Evolutionary conservation across 176 grass and related monocot genomes (phyloP).

Genomic region (Oryza longistaminata): DNA sequence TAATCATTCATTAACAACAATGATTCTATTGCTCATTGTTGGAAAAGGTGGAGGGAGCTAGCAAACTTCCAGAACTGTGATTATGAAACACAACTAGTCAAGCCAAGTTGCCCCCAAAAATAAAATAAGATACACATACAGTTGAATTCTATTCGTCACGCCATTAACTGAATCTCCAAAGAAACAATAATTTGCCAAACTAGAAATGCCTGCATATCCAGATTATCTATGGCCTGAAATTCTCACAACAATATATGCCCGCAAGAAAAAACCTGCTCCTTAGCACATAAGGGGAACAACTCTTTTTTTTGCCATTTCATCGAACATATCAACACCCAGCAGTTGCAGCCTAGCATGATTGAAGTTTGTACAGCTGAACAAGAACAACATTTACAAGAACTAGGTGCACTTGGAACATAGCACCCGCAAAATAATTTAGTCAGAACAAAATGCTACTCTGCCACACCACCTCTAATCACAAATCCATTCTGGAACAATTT

Average conservation of each 20-base stretch:
- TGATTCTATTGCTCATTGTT: no score
- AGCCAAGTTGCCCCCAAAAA: background rate
- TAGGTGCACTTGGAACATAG: conserved; percentile 11
- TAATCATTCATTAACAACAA: no score
- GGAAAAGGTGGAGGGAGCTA: background rate
- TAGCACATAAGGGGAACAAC: background rate
- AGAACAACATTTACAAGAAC: conserved; percentile 44
- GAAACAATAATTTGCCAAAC: background rate
- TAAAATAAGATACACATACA: background rate
- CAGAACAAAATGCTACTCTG: conserved; percentile 39
- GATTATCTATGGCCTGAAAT: background rate
- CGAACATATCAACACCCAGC: conserved; percentile 10
- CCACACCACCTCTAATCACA: conserved; percentile 40
- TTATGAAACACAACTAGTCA: background rate
- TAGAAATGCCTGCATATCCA: no score
- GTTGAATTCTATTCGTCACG: background rate
- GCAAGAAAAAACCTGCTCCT: background rate
- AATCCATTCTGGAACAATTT: conserved; percentile 41
- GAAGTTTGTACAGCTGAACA: conserved; percentile 13
- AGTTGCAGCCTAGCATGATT: background rate
- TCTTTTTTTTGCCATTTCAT: background rate
- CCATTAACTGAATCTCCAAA: background rate
- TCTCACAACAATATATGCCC: background rate
- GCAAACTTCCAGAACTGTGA: background rate
- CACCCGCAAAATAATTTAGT: conserved; percentile 50